Evolutionary conservation across 225 moss, liverwort and hornwort genomes (phyloP).

Genomic region (Pseudisothecium myosuroides): DNA sequence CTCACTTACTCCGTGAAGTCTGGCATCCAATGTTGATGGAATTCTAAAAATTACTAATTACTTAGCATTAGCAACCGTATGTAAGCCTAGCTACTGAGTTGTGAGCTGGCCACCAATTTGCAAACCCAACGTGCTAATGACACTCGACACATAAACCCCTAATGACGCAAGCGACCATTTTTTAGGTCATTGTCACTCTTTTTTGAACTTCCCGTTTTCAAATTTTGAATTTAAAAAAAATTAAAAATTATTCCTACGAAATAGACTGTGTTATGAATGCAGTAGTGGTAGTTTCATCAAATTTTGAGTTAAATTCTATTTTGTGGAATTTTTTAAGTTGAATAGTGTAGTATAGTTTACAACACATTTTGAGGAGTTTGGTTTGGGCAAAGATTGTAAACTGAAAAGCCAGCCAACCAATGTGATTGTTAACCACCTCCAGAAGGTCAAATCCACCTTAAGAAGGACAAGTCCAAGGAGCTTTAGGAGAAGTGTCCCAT

Average conservation of each 20-base stretch:
- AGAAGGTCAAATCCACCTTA: neutral
- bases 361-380: neutral
- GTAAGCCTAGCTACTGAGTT: no score
- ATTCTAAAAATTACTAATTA: no score
- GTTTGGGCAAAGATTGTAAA: neutral
- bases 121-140: fast-evolving
- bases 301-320: fast-evolving
- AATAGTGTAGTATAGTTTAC: neutral
- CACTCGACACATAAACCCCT: fast-evolving
- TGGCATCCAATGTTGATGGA: no score
- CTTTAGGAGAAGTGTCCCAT: neutral
- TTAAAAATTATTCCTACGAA: neutral
- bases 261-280: fast-evolving
- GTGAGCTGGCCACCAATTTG: fast-evolving
- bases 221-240: fast-evolving
- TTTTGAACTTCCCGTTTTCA: fast-evolving
- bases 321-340: neutral
- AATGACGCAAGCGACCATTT: neutral
- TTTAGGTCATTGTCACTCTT: fast-evolving
- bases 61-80: no score
- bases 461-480: neutral
- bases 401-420: neutral
- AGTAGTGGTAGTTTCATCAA: neutral
- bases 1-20: no score
- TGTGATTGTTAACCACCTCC: neutral